phyloP scores from a whole-genome alignment of 495 filamentous ascomycete genomes.

The Polyplosphaeria fusca region DNA sequence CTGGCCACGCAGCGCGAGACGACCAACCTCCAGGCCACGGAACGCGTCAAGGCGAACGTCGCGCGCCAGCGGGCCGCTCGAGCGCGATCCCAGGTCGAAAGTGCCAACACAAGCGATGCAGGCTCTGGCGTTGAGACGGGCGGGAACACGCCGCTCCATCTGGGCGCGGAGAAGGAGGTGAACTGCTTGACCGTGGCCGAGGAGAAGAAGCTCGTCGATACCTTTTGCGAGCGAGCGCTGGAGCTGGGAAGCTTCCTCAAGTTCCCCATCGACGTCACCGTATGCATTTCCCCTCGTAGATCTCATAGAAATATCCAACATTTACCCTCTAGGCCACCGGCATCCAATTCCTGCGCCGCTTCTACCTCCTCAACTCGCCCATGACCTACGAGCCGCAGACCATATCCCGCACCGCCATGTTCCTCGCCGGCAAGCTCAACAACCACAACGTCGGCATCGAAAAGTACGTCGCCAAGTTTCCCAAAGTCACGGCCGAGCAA shows the following conservation, averaged over 20 bases:
- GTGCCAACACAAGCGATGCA: slow-evolving; percentile 40
- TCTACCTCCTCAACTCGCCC: slow-evolving; percentile 89
- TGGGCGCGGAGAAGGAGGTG: slow-evolving; percentile 48
- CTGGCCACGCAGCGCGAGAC: slow-evolving; percentile 65
- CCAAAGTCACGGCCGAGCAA: slow-evolving; percentile 66
- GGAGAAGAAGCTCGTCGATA: slow-evolving; percentile 74
- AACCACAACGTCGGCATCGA: slow-evolving; percentile 70
- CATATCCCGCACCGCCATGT: slow-evolving; percentile 81
- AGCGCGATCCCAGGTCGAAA: slow-evolving; percentile 18
- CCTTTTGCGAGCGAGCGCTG: slow-evolving; percentile 59
- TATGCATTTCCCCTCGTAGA: slow-evolving; percentile 36
- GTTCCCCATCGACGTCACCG: slow-evolving; percentile 74
- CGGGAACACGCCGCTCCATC: slow-evolving; percentile 6
- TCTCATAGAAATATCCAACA: background rate
- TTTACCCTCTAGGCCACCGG: slow-evolving; percentile 64
- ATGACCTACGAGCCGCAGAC: slow-evolving; percentile 91
- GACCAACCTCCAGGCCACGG: slow-evolving; percentile 71
- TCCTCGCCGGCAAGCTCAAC: slow-evolving; percentile 90
- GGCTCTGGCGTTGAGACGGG: slow-evolving; percentile 24
- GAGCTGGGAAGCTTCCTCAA: slow-evolving; percentile 54
- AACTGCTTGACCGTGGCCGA: slow-evolving; percentile 78
- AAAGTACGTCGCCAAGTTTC: slow-evolving; percentile 59
- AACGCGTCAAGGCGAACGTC: slow-evolving; percentile 66
- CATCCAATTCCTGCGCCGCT: slow-evolving; percentile 85
- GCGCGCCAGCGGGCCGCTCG: slow-evolving; percentile 47